phyloP scores from a whole-genome alignment of 768 basidiomycete species.

The Dentipellis sp. region DNA sequence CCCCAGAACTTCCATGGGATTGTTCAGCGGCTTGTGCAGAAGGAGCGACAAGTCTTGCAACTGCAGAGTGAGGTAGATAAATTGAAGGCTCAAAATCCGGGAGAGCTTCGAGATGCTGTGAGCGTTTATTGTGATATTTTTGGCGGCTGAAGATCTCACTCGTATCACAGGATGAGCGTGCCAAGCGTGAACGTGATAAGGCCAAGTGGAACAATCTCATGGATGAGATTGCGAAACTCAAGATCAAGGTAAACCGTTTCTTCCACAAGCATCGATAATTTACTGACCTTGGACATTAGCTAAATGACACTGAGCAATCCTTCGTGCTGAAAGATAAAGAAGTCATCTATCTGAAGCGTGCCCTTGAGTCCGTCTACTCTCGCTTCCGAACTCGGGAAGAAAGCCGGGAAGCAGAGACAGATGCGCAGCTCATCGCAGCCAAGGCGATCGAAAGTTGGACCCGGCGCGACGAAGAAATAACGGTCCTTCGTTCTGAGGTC shows the following conservation, averaged over 20 bases:
- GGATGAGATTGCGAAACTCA: slow-evolving; percentile 67
- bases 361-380: slow-evolving; percentile 81
- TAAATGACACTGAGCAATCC: slow-evolving; percentile 38
- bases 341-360: slow-evolving; percentile 65
- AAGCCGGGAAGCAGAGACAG: slow-evolving; percentile 39
- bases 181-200: slow-evolving; percentile 67
- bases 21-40: slow-evolving; percentile 71
- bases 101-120: slow-evolving; percentile 52
- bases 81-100: slow-evolving; percentile 47
- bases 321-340: slow-evolving; percentile 60
- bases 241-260: slow-evolving; percentile 46
- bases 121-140: slow-evolving; percentile 15
- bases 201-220: slow-evolving; percentile 61
- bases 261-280: neutral
- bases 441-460: slow-evolving; percentile 60
- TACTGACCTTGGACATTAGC: slow-evolving; percentile 27
- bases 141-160: neutral
- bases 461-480: slow-evolving; percentile 60
- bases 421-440: slow-evolving; percentile 61
- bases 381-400: slow-evolving; percentile 60
- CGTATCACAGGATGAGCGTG: slow-evolving; percentile 51
- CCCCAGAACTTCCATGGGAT: slow-evolving; percentile 58
- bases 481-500: slow-evolving; percentile 39
- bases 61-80: slow-evolving; percentile 65
- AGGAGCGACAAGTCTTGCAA: slow-evolving; percentile 76